A percentile compares a stretch with the other conserved stretches of the same genome.
phyloP scores from a whole-genome alignment of 768 basidiomycete species.

The Boletus reticuloceps region DNA sequence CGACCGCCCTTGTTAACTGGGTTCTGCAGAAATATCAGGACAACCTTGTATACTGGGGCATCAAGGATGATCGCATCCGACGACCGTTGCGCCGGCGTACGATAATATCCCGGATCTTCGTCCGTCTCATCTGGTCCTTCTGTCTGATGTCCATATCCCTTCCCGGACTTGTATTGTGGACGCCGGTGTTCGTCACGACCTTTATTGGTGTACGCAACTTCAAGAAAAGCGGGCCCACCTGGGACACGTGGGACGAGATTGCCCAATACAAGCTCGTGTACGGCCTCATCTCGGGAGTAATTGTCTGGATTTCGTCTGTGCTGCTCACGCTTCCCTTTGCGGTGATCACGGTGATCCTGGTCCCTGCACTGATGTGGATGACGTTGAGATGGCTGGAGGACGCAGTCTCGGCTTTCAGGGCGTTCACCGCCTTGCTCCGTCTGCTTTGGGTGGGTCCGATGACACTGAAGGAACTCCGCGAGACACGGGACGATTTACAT shows the following conservation, averaged over 20 bases:
- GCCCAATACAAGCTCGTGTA: slow-evolving; percentile 87
- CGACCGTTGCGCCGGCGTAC: slow-evolving; percentile 52
- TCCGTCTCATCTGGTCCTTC: slow-evolving; percentile 64
- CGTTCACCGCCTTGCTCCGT: slow-evolving; percentile 58
- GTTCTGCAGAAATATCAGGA: slow-evolving; percentile 66
- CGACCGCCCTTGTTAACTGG: neutral
- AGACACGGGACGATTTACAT: slow-evolving; percentile 55
- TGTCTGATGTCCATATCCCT: slow-evolving; percentile 63
- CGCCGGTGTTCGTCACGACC: slow-evolving; percentile 72
- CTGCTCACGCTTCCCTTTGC: slow-evolving; percentile 63
- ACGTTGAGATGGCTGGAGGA: slow-evolving; percentile 88
- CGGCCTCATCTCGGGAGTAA: slow-evolving; percentile 69
- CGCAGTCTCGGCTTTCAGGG: slow-evolving; percentile 74
- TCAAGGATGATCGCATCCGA: slow-evolving; percentile 86
- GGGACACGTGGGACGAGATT: slow-evolving; percentile 88
- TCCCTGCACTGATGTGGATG: slow-evolving; percentile 87
- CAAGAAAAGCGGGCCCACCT: slow-evolving; percentile 78
- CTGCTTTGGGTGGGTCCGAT: slow-evolving; percentile 61
- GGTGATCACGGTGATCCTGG: slow-evolving; percentile 50
- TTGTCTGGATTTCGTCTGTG: slow-evolving; percentile 58
- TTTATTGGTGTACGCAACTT: slow-evolving; percentile 70
- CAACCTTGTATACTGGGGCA: slow-evolving; percentile 57
- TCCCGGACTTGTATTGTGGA: slow-evolving; percentile 80
- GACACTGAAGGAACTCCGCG: slow-evolving; percentile 52
- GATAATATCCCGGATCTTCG: slow-evolving; percentile 60